Percentiles rank a stretch among this genome's conserved stretches.
Conservation (phyloP, 768 basidiomycete genomes). For the Leccinum variicolor region DNA sequence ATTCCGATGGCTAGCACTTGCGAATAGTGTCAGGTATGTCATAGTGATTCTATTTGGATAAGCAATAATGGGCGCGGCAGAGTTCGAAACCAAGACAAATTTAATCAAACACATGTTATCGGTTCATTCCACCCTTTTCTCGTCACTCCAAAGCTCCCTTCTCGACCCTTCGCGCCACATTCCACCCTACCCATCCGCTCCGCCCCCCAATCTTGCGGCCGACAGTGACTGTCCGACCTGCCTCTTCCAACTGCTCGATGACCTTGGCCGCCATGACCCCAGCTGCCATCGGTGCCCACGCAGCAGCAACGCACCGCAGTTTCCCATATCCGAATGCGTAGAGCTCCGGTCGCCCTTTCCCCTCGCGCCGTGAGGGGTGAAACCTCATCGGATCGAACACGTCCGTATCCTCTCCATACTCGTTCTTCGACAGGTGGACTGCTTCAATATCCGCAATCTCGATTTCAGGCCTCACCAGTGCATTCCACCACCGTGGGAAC, state of each 20-base stretch:
- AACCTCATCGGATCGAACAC: conserved; percentile 44
- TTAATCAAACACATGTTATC: too few relatives aligned
- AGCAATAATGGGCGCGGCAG: too few relatives aligned
- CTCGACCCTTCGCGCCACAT: conserved; percentile 20
- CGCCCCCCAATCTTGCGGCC: conserved; percentile 35
- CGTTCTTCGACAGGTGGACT: conserved; percentile 12
- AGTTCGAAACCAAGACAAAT: background rate
- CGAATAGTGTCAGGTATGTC: too few relatives aligned
- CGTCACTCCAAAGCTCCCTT: background rate
- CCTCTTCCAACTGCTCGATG: conserved; percentile 31
- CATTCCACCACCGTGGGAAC: conserved; percentile 12
- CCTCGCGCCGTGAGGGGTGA: conserved; percentile 27
- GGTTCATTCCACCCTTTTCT: background rate
- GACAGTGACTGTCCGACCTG: conserved; percentile 14
- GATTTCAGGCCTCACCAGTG: conserved; percentile 1
- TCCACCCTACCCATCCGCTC: conserved; percentile 46
- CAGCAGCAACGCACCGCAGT: conserved; percentile 38
- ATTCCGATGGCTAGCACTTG: too few relatives aligned
- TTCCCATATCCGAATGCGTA: conserved; percentile 47
- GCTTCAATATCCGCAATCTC: conserved; percentile 26
- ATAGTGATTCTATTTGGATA: too few relatives aligned
- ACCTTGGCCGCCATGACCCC: conserved; percentile 46
- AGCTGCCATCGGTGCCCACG: conserved; percentile 58
- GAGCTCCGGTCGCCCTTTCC: conserved; percentile 15
- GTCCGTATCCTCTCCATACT: conserved; percentile 33